Evolutionary conservation across 495 filamentous ascomycete species (phyloP), one percentile per base, ranked within the genome.

Genomic region (Aspergillus avenaceus): DNA sequence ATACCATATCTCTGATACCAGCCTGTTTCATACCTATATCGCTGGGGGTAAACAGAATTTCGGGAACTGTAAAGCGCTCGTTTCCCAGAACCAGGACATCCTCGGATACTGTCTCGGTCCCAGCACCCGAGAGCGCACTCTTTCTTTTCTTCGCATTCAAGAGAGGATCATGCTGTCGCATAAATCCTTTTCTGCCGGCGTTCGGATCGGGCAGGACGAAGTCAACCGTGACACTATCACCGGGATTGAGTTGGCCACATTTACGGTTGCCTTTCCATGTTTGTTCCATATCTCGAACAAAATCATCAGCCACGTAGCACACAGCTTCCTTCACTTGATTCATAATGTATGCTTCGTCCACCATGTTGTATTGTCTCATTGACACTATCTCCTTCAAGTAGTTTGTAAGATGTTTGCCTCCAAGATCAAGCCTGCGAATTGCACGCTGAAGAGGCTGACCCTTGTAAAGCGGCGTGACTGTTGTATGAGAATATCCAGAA

Each of bases 131-230:
- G 12, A 66, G 54, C 0, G 66, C 59, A 29, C 70, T 65, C 63
- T 84, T 87, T 41, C 77, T 81, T 44, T 84, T 74, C 55, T 81
- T 84, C 3, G 76, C 75, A n/a, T 80, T 76, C 8, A 73, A 29
- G 1, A 75, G 59, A 12, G 87, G 80, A 58, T 95, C 87, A 54
- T 95, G 90, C 0, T 87, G 83, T 14, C 90, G 78, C 31, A 86
- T 74, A 55, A 85, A 80, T 1, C 93, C 95, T 41, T 83, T 81
- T 25, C 79, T 83, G 19, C 80, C 73, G 0, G 79, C 80, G 54
- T 95, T 90, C 47, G 91, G 96, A 61, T 97, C 90, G 0, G 93
- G 93, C 3, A 99, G 79, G 3, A 97, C 87, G 60, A 93, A 97
- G 65, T 99, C 93, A 22, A 91, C 80, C 6, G 90, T 84, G 19